phyloP scores from a whole-genome alignment of 805 yeast genomes.

The Candida jianshihensis region DNA sequence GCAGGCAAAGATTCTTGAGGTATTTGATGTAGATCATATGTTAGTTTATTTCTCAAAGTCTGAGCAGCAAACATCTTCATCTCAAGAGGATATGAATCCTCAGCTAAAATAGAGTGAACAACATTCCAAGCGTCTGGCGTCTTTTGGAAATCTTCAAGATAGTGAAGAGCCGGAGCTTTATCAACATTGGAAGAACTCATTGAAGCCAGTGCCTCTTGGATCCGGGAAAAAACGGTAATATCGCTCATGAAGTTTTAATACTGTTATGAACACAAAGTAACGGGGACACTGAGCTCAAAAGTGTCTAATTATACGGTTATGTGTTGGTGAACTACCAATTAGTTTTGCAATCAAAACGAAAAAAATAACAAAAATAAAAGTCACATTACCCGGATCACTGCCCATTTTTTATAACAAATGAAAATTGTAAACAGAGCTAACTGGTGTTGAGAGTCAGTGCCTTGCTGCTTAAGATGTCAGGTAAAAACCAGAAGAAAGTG shows the following conservation, averaged over 20 bases:
- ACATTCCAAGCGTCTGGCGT: constrained; percentile 75
- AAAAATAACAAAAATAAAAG: too few species aligned
- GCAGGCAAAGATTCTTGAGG: constrained; percentile 48
- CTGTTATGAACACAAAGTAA: too few species aligned
- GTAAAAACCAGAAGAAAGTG: constrained; percentile 30
- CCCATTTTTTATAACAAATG: too few species aligned
- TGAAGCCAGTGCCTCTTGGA: constrained; percentile 19
- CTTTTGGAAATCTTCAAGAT: constrained; percentile 77
- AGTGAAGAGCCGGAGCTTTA: constrained; percentile 42
- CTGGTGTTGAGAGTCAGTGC: too few species aligned
- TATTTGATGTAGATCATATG: constrained; percentile 78
- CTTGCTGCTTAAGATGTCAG: background rate
- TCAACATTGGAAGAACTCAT: constrained; percentile 21
- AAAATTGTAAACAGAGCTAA: too few species aligned
- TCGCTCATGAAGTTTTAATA: background rate
- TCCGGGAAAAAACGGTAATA: constrained; percentile 5
- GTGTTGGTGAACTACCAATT: too few species aligned
- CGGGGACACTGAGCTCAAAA: too few species aligned
- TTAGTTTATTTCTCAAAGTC: constrained; percentile 76
- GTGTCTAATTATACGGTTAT: too few species aligned
- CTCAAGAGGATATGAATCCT: constrained; percentile 36
- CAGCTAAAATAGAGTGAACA: constrained; percentile 46
- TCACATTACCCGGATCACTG: too few species aligned
- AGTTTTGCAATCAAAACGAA: too few species aligned
- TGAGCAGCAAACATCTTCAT: constrained; percentile 83